These are phyloP conservation scores for Colletotrichum nymphaeae DNA, from an alignment of 2,329 filamentous ascomycete genomes.

Conservation along the genomic window DNA sequence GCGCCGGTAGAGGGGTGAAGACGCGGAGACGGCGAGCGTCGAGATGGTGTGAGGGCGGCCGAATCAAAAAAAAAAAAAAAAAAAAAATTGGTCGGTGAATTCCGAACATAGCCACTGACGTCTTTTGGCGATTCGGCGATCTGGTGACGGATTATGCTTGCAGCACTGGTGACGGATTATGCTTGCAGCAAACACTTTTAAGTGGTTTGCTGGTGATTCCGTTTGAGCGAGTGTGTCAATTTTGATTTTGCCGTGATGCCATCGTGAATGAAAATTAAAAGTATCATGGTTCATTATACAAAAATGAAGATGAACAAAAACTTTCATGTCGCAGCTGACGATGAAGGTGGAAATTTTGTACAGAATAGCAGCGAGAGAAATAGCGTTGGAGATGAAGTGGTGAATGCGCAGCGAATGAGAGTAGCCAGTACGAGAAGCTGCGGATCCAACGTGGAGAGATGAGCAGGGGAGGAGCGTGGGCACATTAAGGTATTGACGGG, in stretches of 20 bases:
- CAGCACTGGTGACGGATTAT: not conserved
- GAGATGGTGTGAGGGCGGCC: conserved; percentile 1
- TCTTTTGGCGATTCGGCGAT: not conserved
- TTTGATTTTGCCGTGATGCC: not conserved
- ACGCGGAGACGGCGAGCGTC: not conserved
- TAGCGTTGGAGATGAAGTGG: conserved; percentile 3
- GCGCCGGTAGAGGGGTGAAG: not conserved
- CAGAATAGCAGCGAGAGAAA: conserved; percentile 22
- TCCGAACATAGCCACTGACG: not conserved
- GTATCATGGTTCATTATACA: not conserved
- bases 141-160: not conserved
- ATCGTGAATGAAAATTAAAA: too few species aligned
- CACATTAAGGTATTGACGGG: not conserved
- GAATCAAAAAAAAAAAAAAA: conserved; percentile 1
- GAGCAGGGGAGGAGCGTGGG: not conserved
- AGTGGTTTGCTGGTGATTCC: not conserved
- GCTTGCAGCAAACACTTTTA: not conserved
- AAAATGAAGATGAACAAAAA: not conserved
- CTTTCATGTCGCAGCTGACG: not conserved
- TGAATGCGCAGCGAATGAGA: conserved; percentile 15
- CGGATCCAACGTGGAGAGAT: not conserved
- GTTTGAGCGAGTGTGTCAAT: not conserved
- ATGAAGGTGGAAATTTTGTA: not conserved
- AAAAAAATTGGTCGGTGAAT: not conserved
- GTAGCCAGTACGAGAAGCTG: not conserved